Evolutionary conservation across 225 moss, liverwort and hornwort species (phyloP).

Genomic region (Takakia lepidozioides): DNA sequence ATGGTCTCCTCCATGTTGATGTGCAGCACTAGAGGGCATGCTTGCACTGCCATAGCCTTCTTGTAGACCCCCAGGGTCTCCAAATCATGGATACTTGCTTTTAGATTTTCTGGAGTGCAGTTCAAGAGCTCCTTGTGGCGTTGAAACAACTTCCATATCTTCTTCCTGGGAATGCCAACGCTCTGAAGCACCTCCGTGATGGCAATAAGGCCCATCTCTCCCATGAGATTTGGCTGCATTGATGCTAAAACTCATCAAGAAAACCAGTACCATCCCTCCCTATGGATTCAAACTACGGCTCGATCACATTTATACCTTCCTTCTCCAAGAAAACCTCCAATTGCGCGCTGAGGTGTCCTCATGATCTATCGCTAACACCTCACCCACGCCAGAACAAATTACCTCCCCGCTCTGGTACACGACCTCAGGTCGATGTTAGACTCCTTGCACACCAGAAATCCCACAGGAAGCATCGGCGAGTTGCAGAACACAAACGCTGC

Average conservation of each 20-base stretch:
- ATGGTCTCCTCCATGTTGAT: constrained; percentile 8
- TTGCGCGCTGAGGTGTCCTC: too few species aligned
- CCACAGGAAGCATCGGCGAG: too few species aligned
- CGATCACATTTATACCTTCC: constrained; percentile 6
- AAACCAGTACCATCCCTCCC: background rate
- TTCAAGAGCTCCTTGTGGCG: constrained; percentile 5
- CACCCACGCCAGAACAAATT: too few species aligned
- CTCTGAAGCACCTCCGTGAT: constrained; percentile 6
- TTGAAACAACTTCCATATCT: constrained; percentile 5
- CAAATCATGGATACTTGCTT: constrained; percentile 6
- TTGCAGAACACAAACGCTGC: too few species aligned
- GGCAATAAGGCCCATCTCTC: constrained; percentile 10
- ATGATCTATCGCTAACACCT: too few species aligned
- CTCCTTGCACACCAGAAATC: too few species aligned
- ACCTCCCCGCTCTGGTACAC: too few species aligned
- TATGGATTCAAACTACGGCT: constrained; percentile 6
- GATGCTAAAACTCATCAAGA: constrained; percentile 1
- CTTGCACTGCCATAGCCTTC: constrained; percentile 8
- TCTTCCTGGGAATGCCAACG: constrained; percentile 6
- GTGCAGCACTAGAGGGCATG: constrained; percentile 7
- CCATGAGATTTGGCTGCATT: background rate
- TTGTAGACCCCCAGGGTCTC: constrained; percentile 7
- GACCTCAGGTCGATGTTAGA: too few species aligned
- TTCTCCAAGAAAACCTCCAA: constrained; percentile 3
- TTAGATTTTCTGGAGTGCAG: constrained; percentile 1